phyloP scores from a whole-genome alignment of 164 flowering plant species.

The Pachysandra terminalis region DNA sequence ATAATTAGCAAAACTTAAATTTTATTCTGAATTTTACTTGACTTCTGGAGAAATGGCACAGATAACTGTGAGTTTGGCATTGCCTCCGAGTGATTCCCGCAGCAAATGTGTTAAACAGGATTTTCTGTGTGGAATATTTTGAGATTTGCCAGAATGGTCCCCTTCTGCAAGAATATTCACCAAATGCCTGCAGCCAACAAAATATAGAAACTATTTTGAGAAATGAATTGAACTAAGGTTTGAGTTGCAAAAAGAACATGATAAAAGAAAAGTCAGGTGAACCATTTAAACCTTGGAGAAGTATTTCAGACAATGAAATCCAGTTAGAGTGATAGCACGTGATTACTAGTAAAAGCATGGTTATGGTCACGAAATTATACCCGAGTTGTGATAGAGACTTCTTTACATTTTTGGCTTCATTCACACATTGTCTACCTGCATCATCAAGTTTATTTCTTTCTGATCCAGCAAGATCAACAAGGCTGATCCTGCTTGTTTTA shows the following conservation, averaged over 20 bases:
- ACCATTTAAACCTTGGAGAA: not conserved
- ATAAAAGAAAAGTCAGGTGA: not conserved
- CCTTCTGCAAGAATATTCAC: constrained; percentile 61
- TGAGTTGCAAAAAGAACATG: not conserved
- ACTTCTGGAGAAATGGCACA: constrained; percentile 72
- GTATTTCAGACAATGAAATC: not conserved
- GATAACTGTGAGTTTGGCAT: constrained; percentile 80
- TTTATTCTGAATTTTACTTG: constrained; percentile 39
- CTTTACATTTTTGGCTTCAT: constrained; percentile 66
- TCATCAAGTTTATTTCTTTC: constrained; percentile 59
- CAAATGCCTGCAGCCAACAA: constrained; percentile 51
- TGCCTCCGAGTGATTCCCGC: constrained; percentile 90
- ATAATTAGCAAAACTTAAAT: not conserved
- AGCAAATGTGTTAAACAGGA: constrained; percentile 81
- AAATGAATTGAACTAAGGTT: not conserved
- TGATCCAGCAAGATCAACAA: constrained; percentile 90
- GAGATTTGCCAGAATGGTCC: constrained; percentile 33
- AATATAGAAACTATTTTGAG: constrained; percentile 4
- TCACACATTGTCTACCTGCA: constrained; percentile 40
- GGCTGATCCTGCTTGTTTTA: constrained; percentile 78
- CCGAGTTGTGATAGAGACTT: constrained; percentile 85
- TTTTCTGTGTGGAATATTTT: constrained; percentile 42
- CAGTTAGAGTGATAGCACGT: not conserved
- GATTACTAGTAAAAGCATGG: not conserved
- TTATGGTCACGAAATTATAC: constrained; percentile 40